Evolutionary conservation across 345 rosid genomes (phyloP).

Genomic region (Pugionium cornutum): DNA sequence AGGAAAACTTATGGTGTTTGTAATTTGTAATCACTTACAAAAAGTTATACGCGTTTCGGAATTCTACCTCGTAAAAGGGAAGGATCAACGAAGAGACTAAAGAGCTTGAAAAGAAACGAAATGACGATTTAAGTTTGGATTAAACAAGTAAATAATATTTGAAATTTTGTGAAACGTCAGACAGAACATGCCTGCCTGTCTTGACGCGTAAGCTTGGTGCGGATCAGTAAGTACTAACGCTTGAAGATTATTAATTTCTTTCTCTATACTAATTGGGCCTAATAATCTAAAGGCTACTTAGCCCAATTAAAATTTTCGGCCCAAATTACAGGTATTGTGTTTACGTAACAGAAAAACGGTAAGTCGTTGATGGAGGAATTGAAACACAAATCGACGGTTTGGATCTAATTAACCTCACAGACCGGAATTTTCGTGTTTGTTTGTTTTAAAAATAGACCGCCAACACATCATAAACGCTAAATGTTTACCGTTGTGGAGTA

Average conservation of each 20-base stretch:
- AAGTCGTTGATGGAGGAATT: conserved; percentile 13
- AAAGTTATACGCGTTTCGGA: conserved; percentile 25
- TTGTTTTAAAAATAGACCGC: conserved; percentile 13
- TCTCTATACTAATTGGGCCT: not conserved
- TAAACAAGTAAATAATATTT: conserved; percentile 19
- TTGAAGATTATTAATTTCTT: not conserved
- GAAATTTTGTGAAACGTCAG: conserved; percentile 21
- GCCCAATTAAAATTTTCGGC: not conserved
- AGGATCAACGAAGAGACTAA: conserved; percentile 26
- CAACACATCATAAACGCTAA: not conserved
- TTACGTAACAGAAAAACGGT: conserved; percentile 1
- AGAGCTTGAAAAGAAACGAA: conserved; percentile 14
- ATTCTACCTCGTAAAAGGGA: conserved; percentile 26
- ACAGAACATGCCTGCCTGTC: conserved; percentile 43
- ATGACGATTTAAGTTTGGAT: conserved; percentile 21
- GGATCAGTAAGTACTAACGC: not conserved
- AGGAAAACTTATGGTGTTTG: not conserved
- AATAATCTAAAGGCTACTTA: conserved; percentile 14
- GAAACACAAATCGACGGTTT: not conserved
- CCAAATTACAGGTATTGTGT: not conserved
- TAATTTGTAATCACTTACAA: conserved; percentile 5
- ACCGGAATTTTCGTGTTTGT: not conserved
- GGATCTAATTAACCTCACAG: not conserved
- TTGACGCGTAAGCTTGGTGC: conserved; percentile 35
- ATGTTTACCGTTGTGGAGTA: conserved; percentile 7